These are phyloP conservation scores for Coemansia sp. DNA, from an alignment of 192 early-diverging fungal species.

Conservation along the genomic window DNA sequence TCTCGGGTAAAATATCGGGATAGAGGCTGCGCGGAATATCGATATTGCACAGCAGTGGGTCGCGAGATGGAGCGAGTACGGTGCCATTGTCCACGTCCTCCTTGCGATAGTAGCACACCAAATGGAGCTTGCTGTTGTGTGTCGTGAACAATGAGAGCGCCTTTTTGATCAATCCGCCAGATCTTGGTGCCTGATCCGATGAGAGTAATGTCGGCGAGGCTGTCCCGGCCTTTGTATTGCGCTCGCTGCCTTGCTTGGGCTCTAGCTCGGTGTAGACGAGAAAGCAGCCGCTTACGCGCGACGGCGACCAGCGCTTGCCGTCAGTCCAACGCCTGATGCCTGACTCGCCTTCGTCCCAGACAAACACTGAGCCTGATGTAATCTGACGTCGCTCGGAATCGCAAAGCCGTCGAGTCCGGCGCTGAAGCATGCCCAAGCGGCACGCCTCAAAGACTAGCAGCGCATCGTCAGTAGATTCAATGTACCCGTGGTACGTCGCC, in stretches of 20 bases:
- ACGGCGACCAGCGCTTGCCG: slow-evolving; percentile 85
- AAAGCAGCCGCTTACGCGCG: slow-evolving; percentile 81
- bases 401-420: slow-evolving; percentile 73
- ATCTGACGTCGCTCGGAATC: slow-evolving; percentile 80
- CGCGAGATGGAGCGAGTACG: slow-evolving; percentile 63
- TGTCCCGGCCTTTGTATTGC: neutral
- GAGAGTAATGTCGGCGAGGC: neutral
- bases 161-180: slow-evolving; percentile 75
- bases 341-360: slow-evolving; percentile 87
- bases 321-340: slow-evolving; percentile 93
- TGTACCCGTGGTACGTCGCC: slow-evolving; percentile 70
- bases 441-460: slow-evolving; percentile 89
- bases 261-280: slow-evolving; percentile 83
- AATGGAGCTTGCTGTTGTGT: slow-evolving; percentile 75
- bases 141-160: slow-evolving; percentile 79
- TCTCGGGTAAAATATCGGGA: slow-evolving; percentile 63
- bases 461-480: slow-evolving; percentile 85
- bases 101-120: slow-evolving; percentile 84
- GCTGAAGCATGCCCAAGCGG: slow-evolving; percentile 63
- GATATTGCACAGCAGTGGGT: slow-evolving; percentile 65
- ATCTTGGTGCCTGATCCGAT: neutral
- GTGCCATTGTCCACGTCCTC: slow-evolving; percentile 63
- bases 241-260: slow-evolving; percentile 38
- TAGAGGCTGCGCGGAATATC: slow-evolving; percentile 73
- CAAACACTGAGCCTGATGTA: slow-evolving; percentile 77